Evolutionary conservation across 2,329 filamentous ascomycete genomes (phyloP), one percentile per base, ranked within the genome.

Genomic region (Coniochaeta ligniaria): DNA sequence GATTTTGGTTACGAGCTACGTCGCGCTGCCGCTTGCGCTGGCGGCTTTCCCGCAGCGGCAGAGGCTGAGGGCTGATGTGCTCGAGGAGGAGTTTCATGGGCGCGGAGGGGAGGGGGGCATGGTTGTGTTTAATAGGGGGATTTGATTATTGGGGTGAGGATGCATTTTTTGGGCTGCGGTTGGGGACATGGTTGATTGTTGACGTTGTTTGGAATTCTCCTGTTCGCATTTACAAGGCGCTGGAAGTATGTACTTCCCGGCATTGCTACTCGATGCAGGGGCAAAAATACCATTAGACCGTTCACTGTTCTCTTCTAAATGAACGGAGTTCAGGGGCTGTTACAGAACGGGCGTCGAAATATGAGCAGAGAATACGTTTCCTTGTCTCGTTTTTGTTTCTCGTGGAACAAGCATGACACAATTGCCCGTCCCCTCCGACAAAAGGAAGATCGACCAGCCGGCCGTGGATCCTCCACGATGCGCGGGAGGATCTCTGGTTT

Each of bases 101-200:
- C 84, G 84, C 60, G 93, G 92, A 35, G 94, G 93, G 0, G 83
- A 88, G 64, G 83, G 84, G 60, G 93, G 91, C 0, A 80, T 92
- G 78, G 90, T 99, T n/a, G 91, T 96, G 72, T 98, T 99, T 76
- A 98, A 99, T 75, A 85, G 95, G 70, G 95, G 95, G 14, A 94
- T 99, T 68, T 97, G 78, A 76, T 60, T 17, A 6, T 38, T 17
- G 35, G 35, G 35, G 12, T 11, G 35, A 38, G 35, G 35, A 38
- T 38, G 35, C 35, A 14, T 38, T 38, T 31, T 31, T 31, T 9
- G 5, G 28, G 28, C 28, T 31, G 28, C 28, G 28, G 28, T 31
- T 31, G 28, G 12, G 35, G 12, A 17, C 12, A 38, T 38, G 35
- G 35, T 38, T 38, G 11, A 14, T 38, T 38, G 9, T 38, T 38